Evolutionary conservation across 2,329 filamentous ascomycete species (phyloP).

Genomic region (Aspergillus awamori): DNA sequence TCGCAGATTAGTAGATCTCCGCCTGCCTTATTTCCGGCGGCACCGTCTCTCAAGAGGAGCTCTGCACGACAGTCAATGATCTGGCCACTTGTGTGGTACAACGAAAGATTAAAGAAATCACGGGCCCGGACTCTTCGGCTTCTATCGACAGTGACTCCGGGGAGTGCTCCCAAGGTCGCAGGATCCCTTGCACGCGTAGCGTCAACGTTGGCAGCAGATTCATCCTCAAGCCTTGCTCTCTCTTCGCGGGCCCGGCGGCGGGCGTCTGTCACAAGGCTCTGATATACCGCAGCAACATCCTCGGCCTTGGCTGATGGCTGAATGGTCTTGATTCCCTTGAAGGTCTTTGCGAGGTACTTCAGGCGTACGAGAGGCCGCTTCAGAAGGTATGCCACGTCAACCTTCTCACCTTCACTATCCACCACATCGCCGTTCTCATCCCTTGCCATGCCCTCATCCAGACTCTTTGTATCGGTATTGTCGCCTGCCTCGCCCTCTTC

Average conservation of each 20-base stretch:
- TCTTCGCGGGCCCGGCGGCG: slow-evolving; percentile 75
- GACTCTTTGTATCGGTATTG: slow-evolving; percentile 50
- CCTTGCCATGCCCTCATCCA: slow-evolving; percentile 58
- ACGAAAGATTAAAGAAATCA: slow-evolving; percentile 83
- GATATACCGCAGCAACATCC: slow-evolving; percentile 64
- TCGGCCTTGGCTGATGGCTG: slow-evolving; percentile 56
- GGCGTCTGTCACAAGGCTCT: slow-evolving; percentile 73
- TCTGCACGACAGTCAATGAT: slow-evolving; percentile 87
- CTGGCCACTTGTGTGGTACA: slow-evolving; percentile 88
- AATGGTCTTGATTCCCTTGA: slow-evolving; percentile 62
- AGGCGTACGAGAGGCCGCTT: slow-evolving; percentile 85
- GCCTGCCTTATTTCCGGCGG: slow-evolving; percentile 64
- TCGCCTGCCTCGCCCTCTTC: slow-evolving; percentile 61
- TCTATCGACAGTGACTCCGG: slow-evolving; percentile 72
- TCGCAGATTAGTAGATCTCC: slow-evolving; percentile 94
- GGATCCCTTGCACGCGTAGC: slow-evolving; percentile 77
- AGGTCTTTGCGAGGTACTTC: slow-evolving; percentile 82
- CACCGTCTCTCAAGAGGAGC: slow-evolving; percentile 79
- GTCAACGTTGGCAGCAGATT: slow-evolving; percentile 83
- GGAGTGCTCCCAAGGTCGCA: slow-evolving; percentile 71
- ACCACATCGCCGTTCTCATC: slow-evolving; percentile 64
- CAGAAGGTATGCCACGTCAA: slow-evolving; percentile 90
- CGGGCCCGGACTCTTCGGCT: slow-evolving; percentile 82
- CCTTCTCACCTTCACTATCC: slow-evolving; percentile 79
- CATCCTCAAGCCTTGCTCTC: slow-evolving; percentile 74